A percentile compares a stretch with the other conserved stretches of the same genome.
Conservation (phyloP, 805 yeast species). For the Saturnispora silvae region DNA sequence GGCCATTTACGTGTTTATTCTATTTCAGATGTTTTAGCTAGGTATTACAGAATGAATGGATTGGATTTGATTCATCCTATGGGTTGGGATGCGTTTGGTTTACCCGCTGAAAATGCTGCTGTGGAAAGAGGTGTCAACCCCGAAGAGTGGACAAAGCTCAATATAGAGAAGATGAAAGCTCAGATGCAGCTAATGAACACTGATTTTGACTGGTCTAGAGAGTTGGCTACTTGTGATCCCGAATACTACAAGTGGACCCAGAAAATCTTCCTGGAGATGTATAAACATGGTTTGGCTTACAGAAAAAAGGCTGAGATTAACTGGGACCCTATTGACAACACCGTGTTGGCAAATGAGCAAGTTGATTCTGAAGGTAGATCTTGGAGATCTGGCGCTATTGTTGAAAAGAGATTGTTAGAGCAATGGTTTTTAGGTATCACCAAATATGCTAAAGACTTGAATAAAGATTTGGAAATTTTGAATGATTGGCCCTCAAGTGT, state of each 20-base stretch:
- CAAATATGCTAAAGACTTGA: conserved; percentile 58
- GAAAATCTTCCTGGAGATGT: conserved; percentile 62
- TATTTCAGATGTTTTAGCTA: conserved; percentile 71
- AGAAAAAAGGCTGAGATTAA: conserved; percentile 80
- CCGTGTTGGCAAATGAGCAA: conserved; percentile 94
- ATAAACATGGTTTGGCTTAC: conserved; percentile 74
- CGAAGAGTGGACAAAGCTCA: conserved; percentile 67
- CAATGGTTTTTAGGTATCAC: conserved; percentile 96
- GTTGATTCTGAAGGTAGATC: conserved; percentile 85
- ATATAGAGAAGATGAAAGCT: conserved; percentile 75
- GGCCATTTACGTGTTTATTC: conserved; percentile 93
- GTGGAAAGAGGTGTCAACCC: conserved; percentile 76
- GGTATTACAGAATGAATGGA: conserved; percentile 72
- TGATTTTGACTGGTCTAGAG: conserved; percentile 90
- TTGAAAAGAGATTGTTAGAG: conserved; percentile 67
- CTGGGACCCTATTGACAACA: conserved; percentile 96
- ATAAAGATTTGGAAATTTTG: conserved; percentile 50
- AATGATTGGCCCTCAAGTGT: conserved; percentile 83
- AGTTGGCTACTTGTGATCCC: conserved; percentile 74
- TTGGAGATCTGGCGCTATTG: conserved; percentile 96
- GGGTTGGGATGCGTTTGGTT: conserved; percentile 99
- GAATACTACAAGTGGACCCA: conserved; percentile 93
- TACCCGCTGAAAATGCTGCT: conserved; percentile 98
- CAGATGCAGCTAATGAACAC: conserved; percentile 74
- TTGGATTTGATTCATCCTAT: conserved; percentile 81